Percentiles rank a stretch among this genome's conserved stretches.
Evolutionary conservation across 179 eudicot genomes (phyloP).

Genomic region (Vitellaria paradoxa): DNA sequence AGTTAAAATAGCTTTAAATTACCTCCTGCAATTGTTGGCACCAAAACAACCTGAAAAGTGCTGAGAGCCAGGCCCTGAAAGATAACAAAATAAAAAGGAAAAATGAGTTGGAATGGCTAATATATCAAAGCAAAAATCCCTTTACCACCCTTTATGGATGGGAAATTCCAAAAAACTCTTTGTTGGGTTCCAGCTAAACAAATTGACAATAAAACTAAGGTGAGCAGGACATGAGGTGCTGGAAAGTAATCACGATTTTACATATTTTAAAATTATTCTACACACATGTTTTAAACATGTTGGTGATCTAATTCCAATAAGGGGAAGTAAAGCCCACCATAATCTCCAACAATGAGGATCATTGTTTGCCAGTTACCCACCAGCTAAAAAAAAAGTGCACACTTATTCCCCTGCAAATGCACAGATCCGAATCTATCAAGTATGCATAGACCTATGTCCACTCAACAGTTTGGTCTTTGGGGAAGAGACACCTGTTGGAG

Average conservation of each 20-base stretch:
- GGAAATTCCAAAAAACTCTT: neutral
- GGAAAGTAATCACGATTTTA: no score
- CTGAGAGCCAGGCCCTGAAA: constrained; percentile 95
- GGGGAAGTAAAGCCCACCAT: no score
- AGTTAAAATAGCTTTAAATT: constrained; percentile 26
- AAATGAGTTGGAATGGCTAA: neutral
- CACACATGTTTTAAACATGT: no score
- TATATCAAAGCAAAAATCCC: neutral
- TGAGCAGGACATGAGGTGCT: neutral
- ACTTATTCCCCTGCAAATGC: neutral
- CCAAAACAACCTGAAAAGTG: constrained; percentile 95
- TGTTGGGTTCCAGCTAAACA: neutral
- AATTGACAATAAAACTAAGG: neutral
- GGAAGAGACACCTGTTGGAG: neutral
- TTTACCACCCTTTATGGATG: neutral
- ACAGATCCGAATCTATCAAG: neutral
- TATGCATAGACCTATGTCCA: neutral
- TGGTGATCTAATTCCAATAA: no score
- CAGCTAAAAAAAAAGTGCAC: neutral
- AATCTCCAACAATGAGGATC: neutral
- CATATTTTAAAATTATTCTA: no score
- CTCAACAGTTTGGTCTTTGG: neutral
- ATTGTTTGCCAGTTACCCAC: neutral
- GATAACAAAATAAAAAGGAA: neutral
- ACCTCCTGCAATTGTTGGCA: constrained; percentile 95